A percentile compares a stretch with the other conserved stretches of the same genome.
Conservation (phyloP, 2,329 filamentous ascomycete genomes). For the Colletotrichum noveboracense region DNA sequence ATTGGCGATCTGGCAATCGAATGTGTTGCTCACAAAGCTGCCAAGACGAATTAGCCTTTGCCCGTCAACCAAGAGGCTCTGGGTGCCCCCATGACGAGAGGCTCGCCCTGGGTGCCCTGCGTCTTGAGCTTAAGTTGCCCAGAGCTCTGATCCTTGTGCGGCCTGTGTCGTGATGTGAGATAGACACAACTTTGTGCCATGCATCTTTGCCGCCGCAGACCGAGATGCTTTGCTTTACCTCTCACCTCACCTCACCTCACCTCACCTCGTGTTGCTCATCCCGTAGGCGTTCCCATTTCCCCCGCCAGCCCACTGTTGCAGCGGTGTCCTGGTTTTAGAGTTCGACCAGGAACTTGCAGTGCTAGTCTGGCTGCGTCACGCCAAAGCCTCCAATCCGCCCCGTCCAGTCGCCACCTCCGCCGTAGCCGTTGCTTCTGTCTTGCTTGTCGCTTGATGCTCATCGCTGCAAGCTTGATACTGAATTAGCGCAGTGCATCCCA, state of each 20-base stretch:
- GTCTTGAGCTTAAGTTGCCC: not conserved
- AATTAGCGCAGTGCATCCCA: not conserved
- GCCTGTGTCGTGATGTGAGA: not conserved
- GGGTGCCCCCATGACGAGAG: not conserved
- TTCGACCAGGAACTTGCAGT: conserved; percentile 8
- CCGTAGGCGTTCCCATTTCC: not conserved
- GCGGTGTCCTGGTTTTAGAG: conserved; percentile 5
- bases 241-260: not conserved
- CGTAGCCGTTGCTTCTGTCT: conserved; percentile 20
- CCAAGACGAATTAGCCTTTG: not conserved
- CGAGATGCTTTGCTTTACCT: not conserved
- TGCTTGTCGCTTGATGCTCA: not conserved
- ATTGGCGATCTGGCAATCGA: not conserved
- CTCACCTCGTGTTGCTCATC: not conserved
- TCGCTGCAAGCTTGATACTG: not conserved
- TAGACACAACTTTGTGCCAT: not conserved
- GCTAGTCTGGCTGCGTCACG: not conserved
- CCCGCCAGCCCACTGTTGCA: not conserved
- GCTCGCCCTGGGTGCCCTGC: not conserved
- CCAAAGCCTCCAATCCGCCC: conserved; percentile 6
- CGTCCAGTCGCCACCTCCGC: conserved; percentile 1
- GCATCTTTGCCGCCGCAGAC: not conserved
- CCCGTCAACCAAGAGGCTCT: not conserved
- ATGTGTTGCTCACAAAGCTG: not conserved
- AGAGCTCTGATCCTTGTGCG: not conserved